phyloP scores from a whole-genome alignment of 148 eudicot genomes.

The Dianthus caryophyllus region DNA sequence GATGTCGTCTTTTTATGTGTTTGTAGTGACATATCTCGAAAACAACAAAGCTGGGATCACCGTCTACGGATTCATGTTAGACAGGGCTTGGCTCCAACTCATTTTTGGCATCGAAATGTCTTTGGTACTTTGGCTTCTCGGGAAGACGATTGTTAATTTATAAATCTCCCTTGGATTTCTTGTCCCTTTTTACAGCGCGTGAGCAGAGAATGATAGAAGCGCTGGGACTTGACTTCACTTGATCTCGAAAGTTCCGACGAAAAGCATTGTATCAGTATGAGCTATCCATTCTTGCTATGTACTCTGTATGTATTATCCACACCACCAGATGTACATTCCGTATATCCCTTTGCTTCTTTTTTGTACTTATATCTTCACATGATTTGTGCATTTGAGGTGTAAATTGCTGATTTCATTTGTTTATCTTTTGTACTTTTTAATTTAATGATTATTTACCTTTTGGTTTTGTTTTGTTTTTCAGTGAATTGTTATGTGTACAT shows the following conservation, averaged over 20 bases:
- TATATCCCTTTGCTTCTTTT: neutral
- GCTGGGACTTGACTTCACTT: neutral
- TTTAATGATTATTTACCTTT: too few species aligned
- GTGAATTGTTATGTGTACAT: too few species aligned
- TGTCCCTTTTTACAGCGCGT: neutral
- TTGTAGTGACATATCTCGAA: slow-evolving; percentile 69
- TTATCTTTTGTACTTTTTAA: neutral
- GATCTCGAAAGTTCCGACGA: neutral
- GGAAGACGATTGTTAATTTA: slow-evolving; percentile 55
- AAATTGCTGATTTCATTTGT: neutral
- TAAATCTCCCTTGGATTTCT: slow-evolving; percentile 13
- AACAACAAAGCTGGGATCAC: slow-evolving; percentile 84
- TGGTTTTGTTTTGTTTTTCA: too few species aligned
- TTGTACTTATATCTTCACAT: neutral
- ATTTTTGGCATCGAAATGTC: slow-evolving; percentile 74
- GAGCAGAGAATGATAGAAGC: neutral
- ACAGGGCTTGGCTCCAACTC: slow-evolving; percentile 65
- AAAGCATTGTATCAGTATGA: too few species aligned
- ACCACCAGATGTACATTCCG: slow-evolving; percentile 7
- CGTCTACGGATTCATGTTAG: slow-evolving; percentile 71
- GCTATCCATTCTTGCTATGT: neutral
- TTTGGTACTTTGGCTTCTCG: slow-evolving; percentile 75
- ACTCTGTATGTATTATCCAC: neutral
- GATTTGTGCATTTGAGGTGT: neutral
- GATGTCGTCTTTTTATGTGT: neutral